Evolutionary conservation across 768 basidiomycete species (phyloP).

Genomic region (Russula ochroleuca): DNA sequence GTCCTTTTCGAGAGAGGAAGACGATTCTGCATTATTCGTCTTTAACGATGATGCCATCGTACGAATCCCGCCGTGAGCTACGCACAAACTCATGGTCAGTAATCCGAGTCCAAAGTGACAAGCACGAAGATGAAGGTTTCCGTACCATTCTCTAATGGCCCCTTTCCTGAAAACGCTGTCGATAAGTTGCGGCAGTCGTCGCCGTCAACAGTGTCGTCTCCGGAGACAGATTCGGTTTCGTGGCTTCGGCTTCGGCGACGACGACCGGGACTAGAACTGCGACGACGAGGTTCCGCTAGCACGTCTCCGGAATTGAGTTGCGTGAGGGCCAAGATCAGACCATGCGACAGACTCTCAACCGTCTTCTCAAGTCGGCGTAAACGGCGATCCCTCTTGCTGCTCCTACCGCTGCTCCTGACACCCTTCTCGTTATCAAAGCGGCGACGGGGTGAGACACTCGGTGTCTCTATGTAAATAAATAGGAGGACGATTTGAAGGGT

Average conservation of each 20-base stretch:
- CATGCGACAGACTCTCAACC: slow-evolving; percentile 11
- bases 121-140: neutral
- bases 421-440: neutral
- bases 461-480: neutral
- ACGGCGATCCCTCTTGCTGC: neutral
- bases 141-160: neutral
- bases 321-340: slow-evolving; percentile 4
- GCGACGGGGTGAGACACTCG: neutral
- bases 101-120: neutral
- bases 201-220: neutral
- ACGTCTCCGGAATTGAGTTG: neutral
- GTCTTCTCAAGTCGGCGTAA: slow-evolving; percentile 10
- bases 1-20: neutral
- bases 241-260: neutral
- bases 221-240: neutral
- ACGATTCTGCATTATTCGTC: neutral
- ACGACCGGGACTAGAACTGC: neutral
- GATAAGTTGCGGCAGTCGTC: neutral
- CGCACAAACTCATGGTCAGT: neutral
- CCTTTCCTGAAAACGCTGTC: neutral
- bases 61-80: neutral
- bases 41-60: neutral
- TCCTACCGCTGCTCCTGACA: neutral
- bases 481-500: neutral
- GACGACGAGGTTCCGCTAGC: neutral